Base-by-base conservation (phyloP, 805 yeast species). In the Ogataea pini region DNA sequence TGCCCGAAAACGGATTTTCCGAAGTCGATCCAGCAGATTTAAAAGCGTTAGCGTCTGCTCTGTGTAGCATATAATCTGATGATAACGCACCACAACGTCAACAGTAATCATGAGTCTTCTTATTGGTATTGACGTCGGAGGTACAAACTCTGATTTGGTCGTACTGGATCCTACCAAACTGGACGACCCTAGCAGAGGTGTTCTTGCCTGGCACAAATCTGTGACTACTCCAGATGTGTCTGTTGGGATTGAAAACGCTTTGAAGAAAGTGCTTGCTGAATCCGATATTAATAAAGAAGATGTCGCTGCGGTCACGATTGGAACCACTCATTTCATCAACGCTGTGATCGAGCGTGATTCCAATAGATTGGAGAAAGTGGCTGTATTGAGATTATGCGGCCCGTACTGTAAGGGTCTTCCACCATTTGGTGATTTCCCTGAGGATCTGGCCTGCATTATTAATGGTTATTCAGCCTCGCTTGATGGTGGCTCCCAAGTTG, bases 81-180 rank as follows among this genome's bases (percentile, higher is more conserved):
- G 25, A 22, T 22, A 22, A 22, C 25, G 8, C 5, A 22, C 25
- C 25, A 22, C 25, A 22, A 22, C 7, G 8, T 22, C 25, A 22
- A 6, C 25, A 4, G 16, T 8, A 7, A 31, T 31, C 12, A 39
- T 39, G 42, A 48, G 44, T 29, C 31, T 42, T 16, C 25, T 70
- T 9, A 65, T 75, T 22, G 80, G 79, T 17, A 70, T 75, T n/a
- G 79, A 75, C 54, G 78, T 75, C 38, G 79, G 79, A 22, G 79
- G 79, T 7, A 75, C 79, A 36, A 73, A 74, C 62, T 72, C 78
- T 0, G 79, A 75, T 55, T 63, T 72, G n/a, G 78, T 75, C 18
- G 57, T 75, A 10, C 49, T 75, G 7, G 72, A 73, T 44, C 73
- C 78, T 0, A 25, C 60, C 6, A 34, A 43, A 8, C 41, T 62